These are phyloP conservation scores for Irpex sp. DNA, from an alignment of 1,284 basidiomycete genomes.

Conservation along the genomic window DNA sequence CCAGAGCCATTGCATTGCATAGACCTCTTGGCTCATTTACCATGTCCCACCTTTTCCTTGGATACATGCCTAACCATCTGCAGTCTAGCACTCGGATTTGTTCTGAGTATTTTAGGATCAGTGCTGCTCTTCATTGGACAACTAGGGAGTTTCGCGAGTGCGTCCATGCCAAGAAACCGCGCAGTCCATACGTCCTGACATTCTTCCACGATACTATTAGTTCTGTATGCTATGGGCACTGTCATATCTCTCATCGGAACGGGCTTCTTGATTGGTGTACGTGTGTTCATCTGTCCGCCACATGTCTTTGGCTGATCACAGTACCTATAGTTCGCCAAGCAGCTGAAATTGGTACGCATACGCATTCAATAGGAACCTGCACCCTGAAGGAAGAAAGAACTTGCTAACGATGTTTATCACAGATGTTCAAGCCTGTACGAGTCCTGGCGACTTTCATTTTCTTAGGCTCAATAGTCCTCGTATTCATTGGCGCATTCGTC, in stretches of 20 bases:
- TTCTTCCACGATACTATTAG: conserved; percentile 32
- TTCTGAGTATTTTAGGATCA: conserved; percentile 78
- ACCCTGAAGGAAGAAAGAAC: background rate
- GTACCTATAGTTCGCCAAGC: conserved; percentile 62
- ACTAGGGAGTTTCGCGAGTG: conserved; percentile 75
- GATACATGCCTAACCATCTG: background rate
- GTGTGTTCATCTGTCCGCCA: conserved; percentile 22
- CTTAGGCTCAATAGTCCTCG: conserved; percentile 71
- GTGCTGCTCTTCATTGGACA: conserved; percentile 76
- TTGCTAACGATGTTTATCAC: background rate
- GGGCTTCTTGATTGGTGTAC: conserved; percentile 84
- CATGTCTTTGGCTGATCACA: background rate
- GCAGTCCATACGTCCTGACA: background rate
- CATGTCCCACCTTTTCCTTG: background rate
- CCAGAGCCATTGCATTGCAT: background rate
- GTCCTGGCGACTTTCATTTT: conserved; percentile 82
- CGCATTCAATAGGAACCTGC: background rate
- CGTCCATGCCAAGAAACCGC: conserved; percentile 27
- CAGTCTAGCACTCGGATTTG: conserved; percentile 71
- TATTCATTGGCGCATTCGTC: conserved; percentile 82
- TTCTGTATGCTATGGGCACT: conserved; percentile 83
- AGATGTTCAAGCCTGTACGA: conserved; percentile 95
- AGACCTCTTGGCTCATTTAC: background rate
- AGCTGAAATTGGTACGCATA: conserved; percentile 67
- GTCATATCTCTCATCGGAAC: conserved; percentile 84